phyloP scores from a whole-genome alignment of 2,329 filamentous ascomycete genomes.

The Xenoacremonium recifei region DNA sequence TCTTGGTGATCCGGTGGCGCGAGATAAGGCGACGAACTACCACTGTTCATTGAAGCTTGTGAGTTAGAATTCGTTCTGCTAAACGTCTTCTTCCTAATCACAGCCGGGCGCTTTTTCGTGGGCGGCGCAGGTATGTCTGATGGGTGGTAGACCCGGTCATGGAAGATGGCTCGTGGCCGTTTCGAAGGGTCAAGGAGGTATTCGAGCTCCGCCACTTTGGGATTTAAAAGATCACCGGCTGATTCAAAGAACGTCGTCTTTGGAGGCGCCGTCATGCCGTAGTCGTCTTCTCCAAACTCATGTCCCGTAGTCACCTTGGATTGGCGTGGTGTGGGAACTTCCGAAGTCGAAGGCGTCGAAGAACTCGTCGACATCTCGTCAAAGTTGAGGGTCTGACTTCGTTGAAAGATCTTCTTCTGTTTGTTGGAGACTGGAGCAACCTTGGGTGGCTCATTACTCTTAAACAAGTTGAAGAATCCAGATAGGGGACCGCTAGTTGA shows the following conservation, averaged over 20 bases:
- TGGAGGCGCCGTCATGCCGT: slow-evolving; percentile 68
- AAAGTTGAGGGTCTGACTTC: slow-evolving; percentile 67
- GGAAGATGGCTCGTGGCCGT: slow-evolving; percentile 88
- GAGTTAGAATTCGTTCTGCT: slow-evolving; percentile 21
- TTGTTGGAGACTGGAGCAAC: slow-evolving; percentile 53
- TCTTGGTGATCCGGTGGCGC: slow-evolving; percentile 41
- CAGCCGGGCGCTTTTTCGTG: slow-evolving; percentile 50
- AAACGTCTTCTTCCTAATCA: slow-evolving; percentile 32
- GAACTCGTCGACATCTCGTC: slow-evolving; percentile 10
- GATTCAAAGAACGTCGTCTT: slow-evolving; percentile 94
- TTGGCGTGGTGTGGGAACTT: slow-evolving; percentile 12
- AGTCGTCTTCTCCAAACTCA: slow-evolving; percentile 42
- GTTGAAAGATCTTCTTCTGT: slow-evolving; percentile 68
- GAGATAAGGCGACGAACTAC: slow-evolving; percentile 33
- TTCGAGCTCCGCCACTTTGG: slow-evolving; percentile 76
- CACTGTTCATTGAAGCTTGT: slow-evolving; percentile 24
- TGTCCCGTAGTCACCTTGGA: slow-evolving; percentile 50
- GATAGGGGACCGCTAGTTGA: slow-evolving; percentile 49
- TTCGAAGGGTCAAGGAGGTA: slow-evolving; percentile 82
- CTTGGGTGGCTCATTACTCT: slow-evolving; percentile 52
- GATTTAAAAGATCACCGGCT: slow-evolving; percentile 87
- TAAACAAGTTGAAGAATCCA: slow-evolving; percentile 73
- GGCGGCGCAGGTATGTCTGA: slow-evolving; percentile 86
- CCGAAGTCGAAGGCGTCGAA: slow-evolving; percentile 3
- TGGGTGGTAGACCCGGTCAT: slow-evolving; percentile 93